Percentiles rank a stretch among this genome's conserved stretches.
Evolutionary conservation across 345 rosid genomes (phyloP).

Genomic region (Orychophragmus violaceus): DNA sequence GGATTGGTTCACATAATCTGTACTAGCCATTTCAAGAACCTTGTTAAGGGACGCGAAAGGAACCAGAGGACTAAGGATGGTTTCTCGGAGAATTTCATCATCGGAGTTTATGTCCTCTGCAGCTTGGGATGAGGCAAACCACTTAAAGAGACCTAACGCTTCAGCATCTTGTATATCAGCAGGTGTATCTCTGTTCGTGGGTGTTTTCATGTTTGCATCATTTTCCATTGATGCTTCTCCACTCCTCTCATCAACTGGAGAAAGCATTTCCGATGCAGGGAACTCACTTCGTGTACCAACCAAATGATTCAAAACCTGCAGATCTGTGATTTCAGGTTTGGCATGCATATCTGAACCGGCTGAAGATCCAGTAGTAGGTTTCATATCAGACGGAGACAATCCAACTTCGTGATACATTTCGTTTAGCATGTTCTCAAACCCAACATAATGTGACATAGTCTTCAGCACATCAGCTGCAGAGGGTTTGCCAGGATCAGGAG

Average conservation of each 20-base stretch:
- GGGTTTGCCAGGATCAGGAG: conserved; percentile 72
- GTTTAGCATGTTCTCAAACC: conserved; percentile 40
- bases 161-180: conserved; percentile 45
- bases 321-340: conserved; percentile 27
- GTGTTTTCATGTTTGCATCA: conserved; percentile 22
- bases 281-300: conserved; percentile 25
- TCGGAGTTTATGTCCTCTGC: conserved; percentile 89
- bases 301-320: conserved; percentile 24
- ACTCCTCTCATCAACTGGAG: conserved; percentile 19
- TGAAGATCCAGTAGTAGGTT: conserved; percentile 25
- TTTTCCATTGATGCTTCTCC: conserved; percentile 21
- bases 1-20: conserved; percentile 72
- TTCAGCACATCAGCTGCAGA: conserved; percentile 58
- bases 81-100: conserved; percentile 80
- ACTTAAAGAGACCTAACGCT: conserved; percentile 69
- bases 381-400: conserved; percentile 25
- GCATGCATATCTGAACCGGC: conserved; percentile 31
- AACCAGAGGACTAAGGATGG: conserved; percentile 71
- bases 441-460: conserved; percentile 47
- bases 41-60: conserved; percentile 60
- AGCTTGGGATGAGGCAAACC: conserved; percentile 93
- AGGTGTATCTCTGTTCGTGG: conserved; percentile 18
- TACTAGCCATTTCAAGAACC: conserved; percentile 74
- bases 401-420: conserved; percentile 38
- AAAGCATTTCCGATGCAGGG: conserved; percentile 27